A percentile compares a stretch with the other conserved stretches of the same genome.
These are phyloP conservation scores for Colletotrichum spaethianum DNA, from an alignment of 2,329 filamentous ascomycete species.

Conservation along the genomic window DNA sequence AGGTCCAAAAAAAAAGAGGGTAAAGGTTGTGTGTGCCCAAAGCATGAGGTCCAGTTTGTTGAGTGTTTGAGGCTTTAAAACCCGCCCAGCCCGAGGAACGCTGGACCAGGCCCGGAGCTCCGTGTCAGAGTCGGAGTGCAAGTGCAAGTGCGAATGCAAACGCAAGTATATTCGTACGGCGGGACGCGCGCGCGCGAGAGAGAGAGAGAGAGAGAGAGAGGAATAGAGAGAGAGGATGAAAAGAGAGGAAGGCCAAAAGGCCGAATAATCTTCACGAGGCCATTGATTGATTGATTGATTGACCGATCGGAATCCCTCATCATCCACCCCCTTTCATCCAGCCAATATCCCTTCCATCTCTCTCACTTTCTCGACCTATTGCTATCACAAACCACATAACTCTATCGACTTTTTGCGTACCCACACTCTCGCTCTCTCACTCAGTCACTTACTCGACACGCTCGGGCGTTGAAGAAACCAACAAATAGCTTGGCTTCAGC, in stretches of 20 bases:
- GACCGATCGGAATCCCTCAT: constrained; percentile 17
- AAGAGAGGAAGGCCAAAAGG: constrained; percentile 23
- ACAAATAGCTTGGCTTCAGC: constrained; percentile 16
- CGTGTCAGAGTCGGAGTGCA: background rate
- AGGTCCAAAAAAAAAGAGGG: background rate
- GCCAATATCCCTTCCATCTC: background rate
- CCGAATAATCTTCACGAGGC: constrained; percentile 23
- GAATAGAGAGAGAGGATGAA: constrained; percentile 1
- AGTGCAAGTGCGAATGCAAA: background rate
- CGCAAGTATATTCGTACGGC: constrained; percentile 7
- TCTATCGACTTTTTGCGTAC: background rate
- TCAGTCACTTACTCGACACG: background rate
- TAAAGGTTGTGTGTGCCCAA: constrained; percentile 18
- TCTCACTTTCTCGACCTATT: background rate
- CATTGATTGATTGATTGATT: background rate
- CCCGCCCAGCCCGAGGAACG: constrained; percentile 17
- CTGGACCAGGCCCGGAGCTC: background rate
- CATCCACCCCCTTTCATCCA: background rate
- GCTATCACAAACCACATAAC: background rate
- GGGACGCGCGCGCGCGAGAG: too few relatives aligned
- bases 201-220: constrained; percentile 6
- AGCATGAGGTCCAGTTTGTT: constrained; percentile 39
- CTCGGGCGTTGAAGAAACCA: constrained; percentile 15
- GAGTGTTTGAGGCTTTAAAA: constrained; percentile 36
- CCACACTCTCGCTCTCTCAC: background rate